Base-by-base conservation (phyloP, 208 protist genomes). In the Trypanosoma congolense region DNA sequence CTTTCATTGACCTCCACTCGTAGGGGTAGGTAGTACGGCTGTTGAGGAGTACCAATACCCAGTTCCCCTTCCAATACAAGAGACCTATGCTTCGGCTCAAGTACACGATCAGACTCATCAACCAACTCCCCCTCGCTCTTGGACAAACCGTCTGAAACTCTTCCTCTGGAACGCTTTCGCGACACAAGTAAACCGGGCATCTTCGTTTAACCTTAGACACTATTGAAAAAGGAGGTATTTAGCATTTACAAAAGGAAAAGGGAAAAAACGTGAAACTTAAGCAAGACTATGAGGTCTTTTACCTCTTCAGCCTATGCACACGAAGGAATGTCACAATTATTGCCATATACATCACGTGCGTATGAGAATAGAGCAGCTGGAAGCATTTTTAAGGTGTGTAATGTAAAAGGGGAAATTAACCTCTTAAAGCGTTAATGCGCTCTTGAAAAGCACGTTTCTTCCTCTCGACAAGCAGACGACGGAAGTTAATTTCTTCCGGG, bases 11-110 rank as follows among this genome's bases (percentile, higher is more conserved):
- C 49, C n/a, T 60, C 64, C 25, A 16, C 42, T 8, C 78, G 61
- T 4, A 92, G 54, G 16, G 79, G 74, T 16, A 85, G 62, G 9
- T 53, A 56, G 62, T 78, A 80, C 1, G 85, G 85, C 44, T 77
- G 56, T 16, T 80, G 56, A 16, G 75, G 71, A 19, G 61, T 61
- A 6, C 79, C 79, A 26, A 56, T 74, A 24, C 81, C 80, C 26
- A 75, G 30, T 48, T 85, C 75, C 3, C 40, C 43, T 19, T 55
- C 1, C 14, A 18, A 33, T 38, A 38, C 33, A 6, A 38, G 33
- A 16, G 6, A 6, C 33, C 33, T 12, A 6, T 16, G 12, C 12
- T 6, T 6, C 12, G 33, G 33, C 12, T 38, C 12, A 38, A 38
- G 33, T 38, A 12, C 33, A 16, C 12, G 33, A 16, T 16, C 33